Percentiles rank a stretch among this genome's conserved stretches.
phyloP scores from a whole-genome alignment of 1,139 yeast genomes.

The Saccharomyces uvarum region DNA sequence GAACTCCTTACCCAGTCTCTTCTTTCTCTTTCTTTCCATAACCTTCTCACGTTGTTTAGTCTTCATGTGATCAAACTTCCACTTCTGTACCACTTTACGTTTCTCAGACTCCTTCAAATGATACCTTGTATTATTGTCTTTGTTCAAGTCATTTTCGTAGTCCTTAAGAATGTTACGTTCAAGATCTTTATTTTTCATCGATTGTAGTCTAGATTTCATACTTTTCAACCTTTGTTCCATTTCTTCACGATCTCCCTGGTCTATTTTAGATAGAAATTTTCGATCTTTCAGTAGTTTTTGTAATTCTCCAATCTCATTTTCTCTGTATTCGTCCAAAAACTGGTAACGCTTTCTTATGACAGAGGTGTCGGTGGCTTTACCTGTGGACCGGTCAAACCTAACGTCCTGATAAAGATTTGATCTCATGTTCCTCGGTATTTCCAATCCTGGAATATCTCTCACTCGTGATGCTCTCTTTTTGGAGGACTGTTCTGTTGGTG shows the following conservation, averaged over 20 bases:
- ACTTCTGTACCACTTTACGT: conserved; percentile 77
- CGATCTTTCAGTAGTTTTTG: conserved; percentile 49
- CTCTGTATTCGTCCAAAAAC: conserved; percentile 79
- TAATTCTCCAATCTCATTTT: conserved; percentile 59
- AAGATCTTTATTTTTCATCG: conserved; percentile 67
- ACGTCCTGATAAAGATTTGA: conserved; percentile 60
- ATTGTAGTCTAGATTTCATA: conserved; percentile 67
- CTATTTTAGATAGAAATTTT: conserved; percentile 40
- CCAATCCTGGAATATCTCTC: conserved; percentile 69
- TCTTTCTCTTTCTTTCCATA: conserved; percentile 89
- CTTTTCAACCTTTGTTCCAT: conserved; percentile 50
- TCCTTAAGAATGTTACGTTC: conserved; percentile 55
- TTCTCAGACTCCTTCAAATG: conserved; percentile 76
- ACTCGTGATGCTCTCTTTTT: conserved; percentile 64
- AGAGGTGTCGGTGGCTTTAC: conserved; percentile 68
- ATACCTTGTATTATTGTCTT: conserved; percentile 35
- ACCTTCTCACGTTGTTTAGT: conserved; percentile 76
- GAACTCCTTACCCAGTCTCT: conserved; percentile 85
- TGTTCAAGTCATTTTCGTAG: conserved; percentile 33
- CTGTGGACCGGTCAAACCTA: conserved; percentile 83
- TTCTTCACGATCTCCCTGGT: conserved; percentile 44
- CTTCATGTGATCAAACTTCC: conserved; percentile 81
- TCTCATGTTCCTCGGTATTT: conserved; percentile 33
- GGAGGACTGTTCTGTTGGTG: conserved; percentile 68
- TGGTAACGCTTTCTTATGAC: conserved; percentile 67